These are phyloP conservation scores for Corymbia maculata DNA, from an alignment of 345 rosid species.

Conservation along the genomic window DNA sequence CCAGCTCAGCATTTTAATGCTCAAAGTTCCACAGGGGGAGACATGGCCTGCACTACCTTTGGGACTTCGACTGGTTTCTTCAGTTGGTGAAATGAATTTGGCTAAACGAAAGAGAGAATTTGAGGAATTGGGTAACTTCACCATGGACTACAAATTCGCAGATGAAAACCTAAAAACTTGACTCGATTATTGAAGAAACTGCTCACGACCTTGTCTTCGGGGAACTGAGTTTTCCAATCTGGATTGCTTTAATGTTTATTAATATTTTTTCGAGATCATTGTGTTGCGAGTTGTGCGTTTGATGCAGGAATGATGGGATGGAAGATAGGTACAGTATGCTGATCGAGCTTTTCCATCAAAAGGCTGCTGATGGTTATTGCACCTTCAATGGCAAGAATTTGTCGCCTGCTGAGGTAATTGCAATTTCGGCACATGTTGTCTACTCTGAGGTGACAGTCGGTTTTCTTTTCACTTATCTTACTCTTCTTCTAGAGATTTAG, in stretches of 20 bases:
- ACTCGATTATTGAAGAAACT: too few relatives aligned
- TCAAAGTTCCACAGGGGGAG: too few relatives aligned
- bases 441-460: not conserved
- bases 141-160: not conserved
- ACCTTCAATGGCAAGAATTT: slow-evolving; percentile 57
- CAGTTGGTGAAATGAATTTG: not conserved
- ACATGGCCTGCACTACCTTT: too few relatives aligned
- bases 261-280: accelerated
- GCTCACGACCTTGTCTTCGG: not conserved
- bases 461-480: not conserved
- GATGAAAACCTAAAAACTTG: not conserved
- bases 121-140: too few relatives aligned
- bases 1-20: not conserved
- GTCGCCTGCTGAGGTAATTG: slow-evolving; percentile 71
- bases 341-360: slow-evolving; percentile 49
- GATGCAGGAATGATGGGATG: slow-evolving; percentile 68
- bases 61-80: not conserved
- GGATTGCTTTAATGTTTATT: not conserved
- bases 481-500: slow-evolving; percentile 11
- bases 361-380: slow-evolving; percentile 41
- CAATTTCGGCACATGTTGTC: not conserved
- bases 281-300: not conserved
- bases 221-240: not conserved
- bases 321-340: slow-evolving; percentile 86
- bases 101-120: not conserved